phyloP scores from a whole-genome alignment of 768 basidiomycete species.

The Lactarius hatsudake region DNA sequence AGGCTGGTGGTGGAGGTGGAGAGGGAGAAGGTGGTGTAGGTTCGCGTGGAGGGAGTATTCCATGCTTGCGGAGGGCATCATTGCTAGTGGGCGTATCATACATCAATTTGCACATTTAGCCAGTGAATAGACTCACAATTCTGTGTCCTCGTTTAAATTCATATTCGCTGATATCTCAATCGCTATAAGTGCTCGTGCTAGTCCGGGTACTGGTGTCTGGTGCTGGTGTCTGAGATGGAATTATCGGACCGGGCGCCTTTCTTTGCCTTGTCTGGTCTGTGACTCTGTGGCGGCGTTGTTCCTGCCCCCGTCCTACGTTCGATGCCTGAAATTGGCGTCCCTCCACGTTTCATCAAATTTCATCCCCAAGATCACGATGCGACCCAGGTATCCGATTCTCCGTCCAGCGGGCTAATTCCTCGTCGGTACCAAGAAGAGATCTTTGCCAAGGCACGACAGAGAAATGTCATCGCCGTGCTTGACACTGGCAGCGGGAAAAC shows the following conservation, averaged over 20 bases:
- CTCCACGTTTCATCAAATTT: neutral
- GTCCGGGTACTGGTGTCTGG: neutral
- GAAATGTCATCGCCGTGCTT: conserved; percentile 56
- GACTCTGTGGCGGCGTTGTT: neutral
- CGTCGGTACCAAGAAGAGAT: conserved; percentile 57
- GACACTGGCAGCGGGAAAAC: conserved; percentile 65
- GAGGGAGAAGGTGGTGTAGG: conserved; percentile 73
- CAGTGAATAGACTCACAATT: conserved; percentile 65
- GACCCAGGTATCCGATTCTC: conserved; percentile 8
- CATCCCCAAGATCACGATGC: neutral
- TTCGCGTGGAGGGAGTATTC: conserved; percentile 79
- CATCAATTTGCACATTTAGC: conserved; percentile 4
- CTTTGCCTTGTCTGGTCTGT: neutral
- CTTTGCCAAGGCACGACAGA: conserved; percentile 47
- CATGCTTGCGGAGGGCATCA: conserved; percentile 89
- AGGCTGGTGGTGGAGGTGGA: conserved; percentile 70
- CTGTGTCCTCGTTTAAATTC: conserved; percentile 90
- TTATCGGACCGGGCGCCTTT: neutral
- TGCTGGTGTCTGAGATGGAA: neutral
- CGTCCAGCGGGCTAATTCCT: conserved; percentile 32
- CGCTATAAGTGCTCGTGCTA: neutral
- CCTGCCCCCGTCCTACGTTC: neutral
- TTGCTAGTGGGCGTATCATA: conserved; percentile 54
- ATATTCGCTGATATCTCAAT: conserved; percentile 48
- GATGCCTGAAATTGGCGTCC: neutral